These are phyloP conservation scores for Fusarium sp. DNA, from an alignment of 2,329 filamentous ascomycete species.

Conservation along the genomic window DNA sequence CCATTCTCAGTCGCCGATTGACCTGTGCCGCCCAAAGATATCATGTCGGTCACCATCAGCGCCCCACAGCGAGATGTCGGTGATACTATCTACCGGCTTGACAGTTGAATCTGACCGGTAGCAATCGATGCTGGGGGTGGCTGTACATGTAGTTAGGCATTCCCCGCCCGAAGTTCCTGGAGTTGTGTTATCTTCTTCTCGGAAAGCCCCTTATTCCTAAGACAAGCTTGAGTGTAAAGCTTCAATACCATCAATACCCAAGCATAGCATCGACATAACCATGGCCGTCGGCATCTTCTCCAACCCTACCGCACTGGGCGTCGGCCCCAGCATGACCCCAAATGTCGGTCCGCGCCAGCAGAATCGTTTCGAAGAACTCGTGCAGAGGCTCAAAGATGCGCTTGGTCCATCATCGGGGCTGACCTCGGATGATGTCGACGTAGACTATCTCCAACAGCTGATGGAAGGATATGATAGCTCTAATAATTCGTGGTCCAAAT, in stretches of 20 bases:
- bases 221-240: conserved; percentile 18
- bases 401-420: conserved; percentile 86
- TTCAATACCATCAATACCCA: conserved; percentile 28
- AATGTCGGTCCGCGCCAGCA: conserved; percentile 46
- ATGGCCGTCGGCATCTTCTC: conserved; percentile 55
- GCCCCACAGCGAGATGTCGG: conserved; percentile 31
- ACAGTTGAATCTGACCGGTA: conserved; percentile 45
- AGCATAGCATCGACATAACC: conserved; percentile 36
- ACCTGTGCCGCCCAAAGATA: conserved; percentile 30
- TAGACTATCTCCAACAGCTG: conserved; percentile 74
- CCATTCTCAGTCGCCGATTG: conserved; percentile 38
- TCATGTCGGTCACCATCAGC: neutral
- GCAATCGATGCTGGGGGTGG: conserved; percentile 39
- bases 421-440: conserved; percentile 84
- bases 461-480: conserved; percentile 82
- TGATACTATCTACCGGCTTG: conserved; percentile 49
- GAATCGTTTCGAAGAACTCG: conserved; percentile 75
- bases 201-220: conserved; percentile 23
- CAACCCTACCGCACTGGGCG: conserved; percentile 33
- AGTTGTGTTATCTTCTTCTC: conserved; percentile 44
- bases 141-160: conserved; percentile 34
- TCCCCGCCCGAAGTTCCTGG: conserved; percentile 46
- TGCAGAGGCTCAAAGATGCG: conserved; percentile 77
- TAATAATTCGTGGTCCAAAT: conserved; percentile 78
- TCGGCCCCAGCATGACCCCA: conserved; percentile 37